These are phyloP conservation scores for Monosporascus sp. DNA, from an alignment of 2,329 filamentous ascomycete species.

Conservation along the genomic window DNA sequence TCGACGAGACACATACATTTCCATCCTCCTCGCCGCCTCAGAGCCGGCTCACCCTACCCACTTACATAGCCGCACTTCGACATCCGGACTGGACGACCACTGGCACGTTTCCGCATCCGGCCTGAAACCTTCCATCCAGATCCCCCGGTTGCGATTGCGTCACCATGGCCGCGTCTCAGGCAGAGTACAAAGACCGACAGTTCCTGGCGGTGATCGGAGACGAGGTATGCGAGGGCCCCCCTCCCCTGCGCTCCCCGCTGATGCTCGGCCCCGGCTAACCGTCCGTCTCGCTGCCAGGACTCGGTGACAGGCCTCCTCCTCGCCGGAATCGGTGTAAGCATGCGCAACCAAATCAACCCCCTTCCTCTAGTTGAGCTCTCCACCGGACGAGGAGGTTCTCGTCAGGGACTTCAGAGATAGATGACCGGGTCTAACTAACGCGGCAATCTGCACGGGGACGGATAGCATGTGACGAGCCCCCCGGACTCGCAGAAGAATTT, in stretches of 20 bases:
- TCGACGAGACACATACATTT: background rate
- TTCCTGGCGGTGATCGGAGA: slow-evolving; percentile 98
- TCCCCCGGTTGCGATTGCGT: slow-evolving; percentile 4
- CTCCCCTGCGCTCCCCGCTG: background rate
- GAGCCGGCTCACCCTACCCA: background rate
- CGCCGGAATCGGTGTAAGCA: slow-evolving; percentile 80
- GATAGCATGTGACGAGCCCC: slow-evolving; percentile 81
- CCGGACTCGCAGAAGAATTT: slow-evolving; percentile 96
- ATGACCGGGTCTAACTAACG: too few relatives aligned
- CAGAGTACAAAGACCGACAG: slow-evolving; percentile 76
- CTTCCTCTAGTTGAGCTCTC: background rate
- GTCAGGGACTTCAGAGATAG: too few relatives aligned
- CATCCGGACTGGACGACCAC: background rate
- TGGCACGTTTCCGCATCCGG: background rate
- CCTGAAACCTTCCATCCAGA: background rate
- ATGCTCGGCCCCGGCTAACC: slow-evolving; percentile 6
- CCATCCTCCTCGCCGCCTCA: background rate
- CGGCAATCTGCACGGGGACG: background rate
- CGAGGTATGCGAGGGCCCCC: slow-evolving; percentile 56
- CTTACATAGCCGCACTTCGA: background rate
- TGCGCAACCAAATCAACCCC: background rate
- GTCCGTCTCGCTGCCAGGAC: slow-evolving; percentile 55
- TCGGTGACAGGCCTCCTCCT: slow-evolving; percentile 94
- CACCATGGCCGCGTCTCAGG: slow-evolving; percentile 43
- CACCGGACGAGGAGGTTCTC: too few relatives aligned